phyloP scores from a whole-genome alignment of 495 filamentous ascomycete species.

The Penicillium ochrochloron region DNA sequence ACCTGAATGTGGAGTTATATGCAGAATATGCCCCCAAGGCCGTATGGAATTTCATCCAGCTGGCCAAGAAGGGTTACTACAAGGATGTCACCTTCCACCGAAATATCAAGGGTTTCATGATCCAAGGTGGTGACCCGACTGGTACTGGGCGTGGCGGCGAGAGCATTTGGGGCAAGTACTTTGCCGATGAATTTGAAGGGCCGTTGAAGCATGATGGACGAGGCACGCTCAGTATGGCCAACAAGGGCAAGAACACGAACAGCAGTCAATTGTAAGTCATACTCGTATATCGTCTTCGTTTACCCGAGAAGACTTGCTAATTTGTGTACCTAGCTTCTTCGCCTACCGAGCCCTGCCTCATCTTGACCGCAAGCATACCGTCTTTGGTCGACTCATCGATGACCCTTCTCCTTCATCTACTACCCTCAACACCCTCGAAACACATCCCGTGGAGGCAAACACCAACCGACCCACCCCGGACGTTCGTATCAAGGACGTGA shows the following conservation, averaged over 20 bases:
- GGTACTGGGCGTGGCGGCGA: conserved; percentile 83
- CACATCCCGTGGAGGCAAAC: conserved; percentile 65
- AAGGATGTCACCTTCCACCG: conserved; percentile 81
- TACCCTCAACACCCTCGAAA: conserved; percentile 75
- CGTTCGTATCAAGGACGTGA: conserved; percentile 78
- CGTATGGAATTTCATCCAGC: conserved; percentile 94
- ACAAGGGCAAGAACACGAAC: conserved; percentile 98
- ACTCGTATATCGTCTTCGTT: background rate
- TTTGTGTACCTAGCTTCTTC: conserved; percentile 64
- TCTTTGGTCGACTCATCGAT: conserved; percentile 85
- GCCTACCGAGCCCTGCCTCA: conserved; percentile 82
- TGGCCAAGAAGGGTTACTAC: conserved; percentile 91
- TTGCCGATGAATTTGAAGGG: conserved; percentile 90
- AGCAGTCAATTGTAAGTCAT: conserved; percentile 75
- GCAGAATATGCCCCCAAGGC: conserved; percentile 88
- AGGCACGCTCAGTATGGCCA: conserved; percentile 91
- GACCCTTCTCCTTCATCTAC: conserved; percentile 63
- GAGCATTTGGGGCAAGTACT: conserved; percentile 88
- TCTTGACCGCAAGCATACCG: conserved; percentile 93
- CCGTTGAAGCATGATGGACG: conserved; percentile 78
- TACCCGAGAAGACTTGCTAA: conserved; percentile 9
- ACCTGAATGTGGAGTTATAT: conserved; percentile 87
- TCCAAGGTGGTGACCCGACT: conserved; percentile 80
- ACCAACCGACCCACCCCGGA: conserved; percentile 74
- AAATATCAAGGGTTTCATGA: conserved; percentile 95